Percentiles rank a stretch among this genome's conserved stretches.
These are phyloP conservation scores for Aeschynomene evenia DNA, from an alignment of 306 rosid species.

Conservation along the genomic window DNA sequence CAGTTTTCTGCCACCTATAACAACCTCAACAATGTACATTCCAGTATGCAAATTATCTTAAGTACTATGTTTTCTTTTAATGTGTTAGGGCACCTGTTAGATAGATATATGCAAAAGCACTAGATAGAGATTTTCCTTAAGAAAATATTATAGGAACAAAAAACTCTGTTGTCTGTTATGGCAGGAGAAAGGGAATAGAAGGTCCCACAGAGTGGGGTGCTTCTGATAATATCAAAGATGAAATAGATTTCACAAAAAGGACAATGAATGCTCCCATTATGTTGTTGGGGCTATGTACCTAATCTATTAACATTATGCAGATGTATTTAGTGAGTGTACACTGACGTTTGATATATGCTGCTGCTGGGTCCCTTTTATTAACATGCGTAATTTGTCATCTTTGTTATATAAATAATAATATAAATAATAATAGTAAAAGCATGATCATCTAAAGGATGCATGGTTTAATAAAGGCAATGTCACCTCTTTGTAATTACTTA, in stretches of 20 bases:
- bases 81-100: neutral
- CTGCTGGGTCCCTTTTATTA: constrained; percentile 32
- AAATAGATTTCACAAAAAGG: constrained; percentile 6
- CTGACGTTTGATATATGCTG: neutral
- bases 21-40: constrained; percentile 21
- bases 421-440: no score
- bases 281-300: constrained; percentile 26
- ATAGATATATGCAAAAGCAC: constrained; percentile 10
- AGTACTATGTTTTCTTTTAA: neutral
- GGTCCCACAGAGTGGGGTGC: constrained; percentile 9
- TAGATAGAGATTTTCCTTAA: neutral
- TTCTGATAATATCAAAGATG: constrained; percentile 19
- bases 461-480: constrained; percentile 33
- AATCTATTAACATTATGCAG: constrained; percentile 1
- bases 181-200: constrained; percentile 3
- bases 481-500: neutral
- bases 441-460: constrained; percentile 33
- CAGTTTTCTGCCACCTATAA: neutral
- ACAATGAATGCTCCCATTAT: constrained; percentile 6
- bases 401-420: no score
- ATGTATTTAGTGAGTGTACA: no score
- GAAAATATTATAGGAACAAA: neutral
- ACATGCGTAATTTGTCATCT: constrained; percentile 24
- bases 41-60: neutral
- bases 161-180: neutral